Conservation (phyloP, 352 stramenopile species). For the Globisporangium parvum region DNA sequence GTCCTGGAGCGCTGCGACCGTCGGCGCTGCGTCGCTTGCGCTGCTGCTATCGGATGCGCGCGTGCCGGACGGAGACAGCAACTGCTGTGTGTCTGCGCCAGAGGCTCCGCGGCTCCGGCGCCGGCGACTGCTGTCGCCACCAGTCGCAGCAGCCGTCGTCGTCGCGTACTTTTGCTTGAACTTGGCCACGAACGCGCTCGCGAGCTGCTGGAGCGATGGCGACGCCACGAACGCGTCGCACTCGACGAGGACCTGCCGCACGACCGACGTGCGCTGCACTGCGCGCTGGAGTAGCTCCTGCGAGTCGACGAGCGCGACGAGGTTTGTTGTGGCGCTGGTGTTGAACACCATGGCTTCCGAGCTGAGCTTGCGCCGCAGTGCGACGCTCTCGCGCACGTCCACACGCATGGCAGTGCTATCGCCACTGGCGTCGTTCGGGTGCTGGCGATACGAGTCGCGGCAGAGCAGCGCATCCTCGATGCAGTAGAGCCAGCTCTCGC, state of each 20-base stretch:
- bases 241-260: slow-evolving; percentile 30
- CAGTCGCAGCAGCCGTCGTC: not conserved
- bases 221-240: slow-evolving; percentile 45
- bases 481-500: slow-evolving; percentile 78
- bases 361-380: slow-evolving; percentile 47
- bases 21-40: slow-evolving; percentile 23
- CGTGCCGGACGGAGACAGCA: no score
- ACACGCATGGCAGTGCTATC: no score
- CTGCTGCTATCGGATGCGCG: slow-evolving; percentile 4
- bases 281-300: slow-evolving; percentile 15
- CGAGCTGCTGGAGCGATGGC: slow-evolving; percentile 31
- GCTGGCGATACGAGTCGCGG: slow-evolving; percentile 59
- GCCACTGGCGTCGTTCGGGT: slow-evolving; percentile 12
- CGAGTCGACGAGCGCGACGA: slow-evolving; percentile 29
- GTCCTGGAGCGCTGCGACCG: slow-evolving; percentile 38
- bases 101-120: not conserved
- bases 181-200: slow-evolving; percentile 32
- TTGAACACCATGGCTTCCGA: slow-evolving; percentile 35
- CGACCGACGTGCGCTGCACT: slow-evolving; percentile 18
- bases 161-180: slow-evolving; percentile 50
- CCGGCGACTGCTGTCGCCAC: not conserved
- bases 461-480: slow-evolving; percentile 72
- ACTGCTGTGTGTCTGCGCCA: not conserved
- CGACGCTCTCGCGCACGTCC: slow-evolving; percentile 50
- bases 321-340: slow-evolving; percentile 15